Percentiles rank a stretch among this genome's conserved stretches.
phyloP scores from a whole-genome alignment of 352 stramenopile genomes.

The Globisporangium takayamanum region DNA sequence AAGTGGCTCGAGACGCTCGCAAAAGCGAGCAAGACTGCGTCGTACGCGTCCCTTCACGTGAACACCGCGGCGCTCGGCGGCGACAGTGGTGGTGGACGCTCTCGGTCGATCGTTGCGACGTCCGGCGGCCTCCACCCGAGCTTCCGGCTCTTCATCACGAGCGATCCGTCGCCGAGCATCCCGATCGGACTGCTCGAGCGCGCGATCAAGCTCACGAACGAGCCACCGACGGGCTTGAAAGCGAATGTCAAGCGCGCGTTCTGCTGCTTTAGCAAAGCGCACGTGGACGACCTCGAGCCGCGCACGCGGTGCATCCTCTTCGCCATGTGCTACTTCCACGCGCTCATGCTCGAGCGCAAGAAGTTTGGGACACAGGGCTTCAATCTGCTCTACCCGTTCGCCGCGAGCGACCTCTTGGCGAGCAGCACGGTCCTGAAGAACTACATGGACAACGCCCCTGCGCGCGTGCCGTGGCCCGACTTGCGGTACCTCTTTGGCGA shows the following conservation, averaged over 20 bases:
- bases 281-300: conserved; percentile 81
- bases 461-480: conserved; percentile 86
- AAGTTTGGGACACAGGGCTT: conserved; percentile 89
- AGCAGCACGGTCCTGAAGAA: conserved; percentile 85
- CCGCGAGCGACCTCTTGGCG: conserved; percentile 75
- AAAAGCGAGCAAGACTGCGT: conserved; percentile 48
- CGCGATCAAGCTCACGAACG: conserved; percentile 88
- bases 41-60: conserved; percentile 26
- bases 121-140: conserved; percentile 50
- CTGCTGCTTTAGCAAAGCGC: conserved; percentile 59
- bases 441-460: conserved; percentile 90
- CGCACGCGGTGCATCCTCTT: conserved; percentile 87
- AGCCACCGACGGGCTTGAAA: conserved; percentile 80
- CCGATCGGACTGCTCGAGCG: conserved; percentile 87
- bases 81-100: conserved; percentile 11
- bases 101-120: conserved; percentile 16
- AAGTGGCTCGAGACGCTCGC: conserved; percentile 86
- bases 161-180: conserved; percentile 78
- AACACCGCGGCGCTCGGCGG: conserved; percentile 12
- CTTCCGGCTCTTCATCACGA: conserved; percentile 88
- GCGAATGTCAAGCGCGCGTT: conserved; percentile 87
- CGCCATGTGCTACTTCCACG: conserved; percentile 91
- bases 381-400: conserved; percentile 90
- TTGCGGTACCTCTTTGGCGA: conserved; percentile 85
- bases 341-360: conserved; percentile 89